Percentiles rank a stretch among this genome's conserved stretches.
Evolutionary conservation across 139 green algal genomes (phyloP).

Genomic region (Haematococcus sp.): DNA sequence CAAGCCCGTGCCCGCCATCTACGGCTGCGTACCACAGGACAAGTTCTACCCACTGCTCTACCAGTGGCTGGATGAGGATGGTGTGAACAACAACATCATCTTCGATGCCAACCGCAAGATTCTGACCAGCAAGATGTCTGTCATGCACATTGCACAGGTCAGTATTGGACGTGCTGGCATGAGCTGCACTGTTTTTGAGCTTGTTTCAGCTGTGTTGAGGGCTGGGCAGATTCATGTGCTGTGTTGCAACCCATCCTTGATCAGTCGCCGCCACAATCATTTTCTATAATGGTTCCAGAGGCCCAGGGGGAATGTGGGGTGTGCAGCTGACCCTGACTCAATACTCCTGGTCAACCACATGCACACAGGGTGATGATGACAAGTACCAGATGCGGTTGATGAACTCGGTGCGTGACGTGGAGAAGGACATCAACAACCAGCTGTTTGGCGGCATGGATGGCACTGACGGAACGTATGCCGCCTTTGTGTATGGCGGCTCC

Average conservation of each 20-base stretch:
- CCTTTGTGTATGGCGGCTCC: conserved; percentile 5
- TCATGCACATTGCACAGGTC: conserved; percentile 15
- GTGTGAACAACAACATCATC: conserved; percentile 2
- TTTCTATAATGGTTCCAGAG: too few relatives aligned
- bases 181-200: too few relatives aligned
- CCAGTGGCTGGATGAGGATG: conserved; percentile 11
- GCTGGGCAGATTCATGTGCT: too few relatives aligned
- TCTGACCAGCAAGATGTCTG: conserved; percentile 1
- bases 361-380: background rate
- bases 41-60: conserved; percentile 29
- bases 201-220: too few relatives aligned
- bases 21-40: conserved; percentile 17
- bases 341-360: too few relatives aligned
- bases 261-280: too few relatives aligned
- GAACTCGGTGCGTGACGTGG: background rate
- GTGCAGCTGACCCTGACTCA: too few relatives aligned
- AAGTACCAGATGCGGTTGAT: background rate
- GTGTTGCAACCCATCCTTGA: too few relatives aligned
- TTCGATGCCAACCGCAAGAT: conserved; percentile 2
- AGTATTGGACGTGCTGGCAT: too few relatives aligned
- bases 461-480: background rate
- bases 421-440: background rate
- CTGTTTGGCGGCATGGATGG: background rate
- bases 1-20: background rate
- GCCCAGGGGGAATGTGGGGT: too few relatives aligned